These are phyloP conservation scores for Aspergillus ustus DNA, from an alignment of 2,329 filamentous ascomycete species.

Conservation along the genomic window DNA sequence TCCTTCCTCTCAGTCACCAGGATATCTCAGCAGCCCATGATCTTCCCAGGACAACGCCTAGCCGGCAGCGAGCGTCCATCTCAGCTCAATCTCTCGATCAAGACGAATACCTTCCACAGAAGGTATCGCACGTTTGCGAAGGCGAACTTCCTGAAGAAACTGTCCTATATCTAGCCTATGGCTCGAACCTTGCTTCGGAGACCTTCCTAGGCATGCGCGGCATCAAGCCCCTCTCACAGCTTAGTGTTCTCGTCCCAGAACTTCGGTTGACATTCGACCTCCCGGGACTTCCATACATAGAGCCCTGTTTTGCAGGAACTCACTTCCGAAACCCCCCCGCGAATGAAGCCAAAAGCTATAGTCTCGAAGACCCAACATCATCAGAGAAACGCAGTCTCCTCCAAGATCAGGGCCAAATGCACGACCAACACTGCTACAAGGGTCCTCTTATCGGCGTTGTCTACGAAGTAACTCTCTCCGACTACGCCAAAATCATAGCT, in stretches of 20 bases:
- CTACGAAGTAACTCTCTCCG: conserved; percentile 84
- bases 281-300: conserved; percentile 80
- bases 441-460: conserved; percentile 83
- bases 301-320: conserved; percentile 92
- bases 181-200: conserved; percentile 81
- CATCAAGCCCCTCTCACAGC: conserved; percentile 77
- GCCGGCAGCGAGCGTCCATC: conserved; percentile 28
- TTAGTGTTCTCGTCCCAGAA: conserved; percentile 81
- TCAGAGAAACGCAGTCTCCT: conserved; percentile 43
- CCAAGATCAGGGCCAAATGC: conserved; percentile 16
- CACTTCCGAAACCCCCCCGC: conserved; percentile 57
- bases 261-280: conserved; percentile 83
- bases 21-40: conserved; percentile 1
- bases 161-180: conserved; percentile 84
- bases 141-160: conserved; percentile 47
- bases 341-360: conserved; percentile 14
- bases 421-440: conserved; percentile 57
- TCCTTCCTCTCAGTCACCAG: background rate
- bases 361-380: conserved; percentile 13
- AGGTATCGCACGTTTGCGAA: conserved; percentile 14
- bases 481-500: conserved; percentile 84
- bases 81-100: conserved; percentile 31
- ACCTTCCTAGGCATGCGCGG: conserved; percentile 79
- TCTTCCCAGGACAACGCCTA: conserved; percentile 25
- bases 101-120: conserved; percentile 28